Conservation (phyloP, 495 filamentous ascomycete species). For the Cudoniella acicularis region DNA sequence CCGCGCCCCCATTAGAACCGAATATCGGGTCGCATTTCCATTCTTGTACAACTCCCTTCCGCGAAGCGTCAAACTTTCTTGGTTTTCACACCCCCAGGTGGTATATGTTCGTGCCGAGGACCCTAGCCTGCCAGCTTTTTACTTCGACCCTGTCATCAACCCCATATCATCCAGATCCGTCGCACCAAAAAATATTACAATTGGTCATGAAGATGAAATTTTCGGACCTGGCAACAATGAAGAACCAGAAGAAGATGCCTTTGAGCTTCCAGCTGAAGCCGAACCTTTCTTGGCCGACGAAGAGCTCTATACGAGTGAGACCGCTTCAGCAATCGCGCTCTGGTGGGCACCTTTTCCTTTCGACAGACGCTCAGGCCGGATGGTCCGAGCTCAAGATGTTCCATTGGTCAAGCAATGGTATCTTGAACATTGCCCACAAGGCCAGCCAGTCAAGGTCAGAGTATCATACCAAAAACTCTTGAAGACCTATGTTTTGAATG, state of each 20-base stretch:
- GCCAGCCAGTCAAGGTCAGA: constrained; percentile 93
- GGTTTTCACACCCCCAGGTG: constrained; percentile 91
- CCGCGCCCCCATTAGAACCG: constrained; percentile 89
- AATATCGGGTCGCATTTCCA: constrained; percentile 92
- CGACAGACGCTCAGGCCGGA: constrained; percentile 92
- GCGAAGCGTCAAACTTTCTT: constrained; percentile 86
- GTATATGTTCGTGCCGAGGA: constrained; percentile 90
- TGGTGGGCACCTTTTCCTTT: constrained; percentile 99
- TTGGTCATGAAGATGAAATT: constrained; percentile 93
- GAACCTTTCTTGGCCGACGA: constrained; percentile 90
- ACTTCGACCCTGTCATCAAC: constrained; percentile 97
- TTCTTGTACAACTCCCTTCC: constrained; percentile 96
- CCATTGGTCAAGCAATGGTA: constrained; percentile 99
- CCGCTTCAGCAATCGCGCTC: constrained; percentile 84
- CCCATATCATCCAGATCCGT: constrained; percentile 95
- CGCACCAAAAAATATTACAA: constrained; percentile 87
- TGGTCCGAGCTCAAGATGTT: constrained; percentile 96
- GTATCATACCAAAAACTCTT: constrained; percentile 99
- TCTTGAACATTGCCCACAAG: constrained; percentile 86
- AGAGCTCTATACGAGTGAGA: constrained; percentile 85
- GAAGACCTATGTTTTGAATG: constrained; percentile 95
- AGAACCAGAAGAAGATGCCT: constrained; percentile 70
- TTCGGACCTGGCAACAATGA: constrained; percentile 84
- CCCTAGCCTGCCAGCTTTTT: constrained; percentile 81
- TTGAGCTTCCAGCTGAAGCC: constrained; percentile 73